Conservation (phyloP, 768 basidiomycete species). For the Mycena venus region DNA sequence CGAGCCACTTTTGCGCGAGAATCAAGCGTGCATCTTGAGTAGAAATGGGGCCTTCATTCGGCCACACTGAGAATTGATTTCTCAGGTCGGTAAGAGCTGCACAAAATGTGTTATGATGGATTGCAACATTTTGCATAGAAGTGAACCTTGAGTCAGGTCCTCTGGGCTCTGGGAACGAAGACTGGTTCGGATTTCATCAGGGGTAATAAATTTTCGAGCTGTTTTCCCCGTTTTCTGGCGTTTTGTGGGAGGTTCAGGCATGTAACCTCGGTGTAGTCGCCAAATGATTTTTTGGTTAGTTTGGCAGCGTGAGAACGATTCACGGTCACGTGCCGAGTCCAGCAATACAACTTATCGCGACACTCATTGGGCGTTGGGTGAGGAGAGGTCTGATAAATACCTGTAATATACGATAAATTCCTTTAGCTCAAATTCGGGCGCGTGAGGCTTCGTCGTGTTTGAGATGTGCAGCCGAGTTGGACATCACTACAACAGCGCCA, state of each 20-base stretch:
- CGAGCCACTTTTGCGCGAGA: conserved; percentile 75
- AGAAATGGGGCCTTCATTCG: conserved; percentile 60
- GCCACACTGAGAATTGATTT: conserved; percentile 71
- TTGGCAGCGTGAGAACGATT: background rate
- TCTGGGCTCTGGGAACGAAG: conserved; percentile 50
- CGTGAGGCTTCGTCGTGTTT: no score
- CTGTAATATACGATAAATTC: no score
- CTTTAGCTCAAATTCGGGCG: no score
- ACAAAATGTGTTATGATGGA: conserved; percentile 25
- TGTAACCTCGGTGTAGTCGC: background rate
- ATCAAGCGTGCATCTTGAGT: conserved; percentile 72
- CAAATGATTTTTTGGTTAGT: background rate
- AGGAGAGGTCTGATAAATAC: no score
- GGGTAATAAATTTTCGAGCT: conserved; percentile 39
- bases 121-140: background rate
- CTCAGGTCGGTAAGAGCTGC: conserved; percentile 66
- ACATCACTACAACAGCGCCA: background rate
- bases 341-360: no score
- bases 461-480: no score
- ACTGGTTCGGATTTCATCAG: conserved; percentile 49
- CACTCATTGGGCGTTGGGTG: no score
- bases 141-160: conserved; percentile 47
- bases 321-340: conserved; percentile 2
- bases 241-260: conserved; percentile 32
- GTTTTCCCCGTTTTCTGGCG: conserved; percentile 28